These are phyloP conservation scores for Cutaneotrichosporon sp. DNA, from an alignment of 1,284 basidiomycete genomes.

Conservation along the genomic window DNA sequence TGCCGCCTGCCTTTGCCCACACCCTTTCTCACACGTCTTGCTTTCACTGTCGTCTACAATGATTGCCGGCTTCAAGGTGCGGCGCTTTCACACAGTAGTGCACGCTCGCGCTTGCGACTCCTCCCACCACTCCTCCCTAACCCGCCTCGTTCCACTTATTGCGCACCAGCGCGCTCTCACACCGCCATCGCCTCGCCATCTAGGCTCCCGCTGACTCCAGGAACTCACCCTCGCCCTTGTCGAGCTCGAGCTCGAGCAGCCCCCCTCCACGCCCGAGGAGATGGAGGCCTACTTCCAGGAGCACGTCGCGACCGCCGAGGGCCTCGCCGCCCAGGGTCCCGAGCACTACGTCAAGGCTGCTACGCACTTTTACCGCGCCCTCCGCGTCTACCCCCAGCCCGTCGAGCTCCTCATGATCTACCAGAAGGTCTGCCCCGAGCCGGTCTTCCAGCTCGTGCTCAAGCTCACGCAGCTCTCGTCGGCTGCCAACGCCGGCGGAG, in stretches of 20 bases:
- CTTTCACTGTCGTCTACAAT: no score
- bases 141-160: not conserved
- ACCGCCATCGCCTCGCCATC: not conserved
- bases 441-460: conserved; percentile 87
- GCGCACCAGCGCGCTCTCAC: no score
- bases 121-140: not conserved
- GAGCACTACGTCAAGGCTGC: conserved; percentile 75
- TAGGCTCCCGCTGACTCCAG: conserved; percentile 15
- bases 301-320: conserved; percentile 83
- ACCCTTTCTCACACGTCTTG: no score
- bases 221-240: conserved; percentile 26
- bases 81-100: no score
- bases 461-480: conserved; percentile 62
- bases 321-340: conserved; percentile 73
- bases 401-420: conserved; percentile 90
- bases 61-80: no score
- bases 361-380: conserved; percentile 85
- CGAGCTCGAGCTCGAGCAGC: conserved; percentile 50
- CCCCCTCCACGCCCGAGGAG: conserved; percentile 68
- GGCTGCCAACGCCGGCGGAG: conserved; percentile 19
- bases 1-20: no score
- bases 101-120: not conserved
- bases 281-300: conserved; percentile 88
- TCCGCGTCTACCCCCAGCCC: conserved; percentile 90
- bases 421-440: conserved; percentile 82